Evolutionary conservation across 305 asterid genomes (phyloP).

Genomic region (Salvia sclarea): DNA sequence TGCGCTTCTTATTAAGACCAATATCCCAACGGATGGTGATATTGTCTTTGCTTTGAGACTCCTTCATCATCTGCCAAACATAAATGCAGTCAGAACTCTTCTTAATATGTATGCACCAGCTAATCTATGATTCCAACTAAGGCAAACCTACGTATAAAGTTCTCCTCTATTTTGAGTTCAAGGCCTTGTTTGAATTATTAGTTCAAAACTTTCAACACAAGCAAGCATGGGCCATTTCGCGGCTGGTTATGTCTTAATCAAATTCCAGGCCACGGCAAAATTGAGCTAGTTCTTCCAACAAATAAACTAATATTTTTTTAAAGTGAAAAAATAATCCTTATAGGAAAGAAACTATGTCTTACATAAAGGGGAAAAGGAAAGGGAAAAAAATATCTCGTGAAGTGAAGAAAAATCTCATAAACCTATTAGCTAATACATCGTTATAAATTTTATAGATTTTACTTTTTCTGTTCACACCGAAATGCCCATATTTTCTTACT

Average conservation of each 20-base stretch:
- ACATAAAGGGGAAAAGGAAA: no score
- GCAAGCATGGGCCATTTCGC: conserved; percentile 3
- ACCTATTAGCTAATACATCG: neutral
- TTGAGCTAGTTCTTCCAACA: conserved; percentile 13
- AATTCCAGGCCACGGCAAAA: neutral
- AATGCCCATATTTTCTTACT: conserved; percentile 5
- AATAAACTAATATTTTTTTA: no score
- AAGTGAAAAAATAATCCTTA: no score
- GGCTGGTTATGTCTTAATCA: neutral
- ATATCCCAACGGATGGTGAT: conserved; percentile 96
- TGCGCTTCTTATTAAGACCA: conserved; percentile 97
- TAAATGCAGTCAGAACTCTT: conserved; percentile 26
- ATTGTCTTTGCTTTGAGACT: conserved; percentile 98
- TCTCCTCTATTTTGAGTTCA: neutral
- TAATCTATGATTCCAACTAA: neutral
- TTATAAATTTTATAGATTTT: neutral
- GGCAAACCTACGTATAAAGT: neutral
- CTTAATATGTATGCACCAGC: conserved; percentile 4
- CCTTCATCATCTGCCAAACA: conserved; percentile 92
- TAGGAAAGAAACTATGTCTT: no score
- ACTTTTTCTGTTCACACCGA: conserved; percentile 10
- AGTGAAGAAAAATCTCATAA: neutral
- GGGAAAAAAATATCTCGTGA: no score
- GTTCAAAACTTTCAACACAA: neutral
- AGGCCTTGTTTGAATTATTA: neutral